Conservation (phyloP, 345 rosid species). For the Brassica incana region DNA sequence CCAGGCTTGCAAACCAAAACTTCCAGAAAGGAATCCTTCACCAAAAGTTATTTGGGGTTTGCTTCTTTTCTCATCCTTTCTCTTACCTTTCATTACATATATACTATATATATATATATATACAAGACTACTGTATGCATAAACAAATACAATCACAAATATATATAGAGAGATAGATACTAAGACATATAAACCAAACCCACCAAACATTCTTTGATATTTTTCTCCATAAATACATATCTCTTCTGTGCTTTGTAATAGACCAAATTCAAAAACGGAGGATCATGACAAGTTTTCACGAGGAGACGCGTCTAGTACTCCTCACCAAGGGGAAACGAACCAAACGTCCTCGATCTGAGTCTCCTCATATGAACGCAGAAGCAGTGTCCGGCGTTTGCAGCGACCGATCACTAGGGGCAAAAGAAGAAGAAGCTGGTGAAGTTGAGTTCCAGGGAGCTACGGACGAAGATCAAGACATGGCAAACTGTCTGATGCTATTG, state of each 20-base stretch:
- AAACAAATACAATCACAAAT: conserved; percentile 40
- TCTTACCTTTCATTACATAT: conserved; percentile 26
- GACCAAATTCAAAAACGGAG: not conserved
- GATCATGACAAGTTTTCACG: conserved; percentile 43
- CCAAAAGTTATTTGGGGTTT: conserved; percentile 43
- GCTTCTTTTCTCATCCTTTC: conserved; percentile 43
- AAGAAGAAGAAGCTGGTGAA: conserved; percentile 42
- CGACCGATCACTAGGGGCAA: conserved; percentile 30
- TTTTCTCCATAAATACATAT: conserved; percentile 32
- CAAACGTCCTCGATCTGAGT: conserved; percentile 59
- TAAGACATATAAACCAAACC: conserved; percentile 32
- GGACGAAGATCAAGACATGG: conserved; percentile 88
- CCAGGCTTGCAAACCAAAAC: conserved; percentile 50
- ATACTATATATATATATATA: conserved; percentile 17
- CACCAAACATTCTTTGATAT: conserved; percentile 36
- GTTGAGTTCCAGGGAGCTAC: conserved; percentile 36
- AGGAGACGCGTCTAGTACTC: conserved; percentile 39
- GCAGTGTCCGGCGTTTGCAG: conserved; percentile 34
- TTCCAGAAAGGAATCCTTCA: conserved; percentile 48
- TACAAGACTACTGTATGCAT: conserved; percentile 43
- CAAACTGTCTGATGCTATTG: conserved; percentile 83
- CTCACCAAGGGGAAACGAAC: conserved; percentile 70
- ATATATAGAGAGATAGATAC: not conserved
- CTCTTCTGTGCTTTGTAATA: conserved; percentile 28
- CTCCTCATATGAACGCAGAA: conserved; percentile 46